Base-by-base conservation (phyloP, 306 rosid species). In the Chamaecrista fasciculata region DNA sequence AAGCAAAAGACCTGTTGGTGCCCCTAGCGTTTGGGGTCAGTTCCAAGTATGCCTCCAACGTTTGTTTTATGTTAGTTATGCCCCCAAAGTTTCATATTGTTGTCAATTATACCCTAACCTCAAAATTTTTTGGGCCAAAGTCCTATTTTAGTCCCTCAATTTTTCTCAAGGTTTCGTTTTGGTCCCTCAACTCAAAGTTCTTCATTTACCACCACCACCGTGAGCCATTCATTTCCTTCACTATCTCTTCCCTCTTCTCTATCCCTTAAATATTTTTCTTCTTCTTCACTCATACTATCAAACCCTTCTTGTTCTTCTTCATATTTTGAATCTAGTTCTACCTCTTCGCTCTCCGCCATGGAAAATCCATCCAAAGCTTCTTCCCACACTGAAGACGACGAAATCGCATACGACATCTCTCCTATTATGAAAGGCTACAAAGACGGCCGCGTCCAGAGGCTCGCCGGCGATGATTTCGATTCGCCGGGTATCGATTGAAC, bases 341-440 rank as follows among this genome's bases (percentile, higher is more conserved):
- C 78, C 5, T 42, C 82, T 16, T 37, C 62, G 0, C 11, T 44
- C 12, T 14, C 62, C 5, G 29, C 82, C 37, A 81, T 83, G 89
- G 84, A 74, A 50, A 21, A 88, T 7, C 15, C 40, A 2, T 2
- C 62, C 36, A 5, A 4, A 74, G 15, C 52, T 23, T 76, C 34
- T 29, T 2, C 34, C 5, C 34, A 29, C 5, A 21, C 55, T 14
- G 65, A 62, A 12, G 2, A 2, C 14, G 61, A 2, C 0, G 82
- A 80, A 65, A 10, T 75, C 10, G 81, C 78, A 67, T 7, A 47
- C 1, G 87, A 91, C 25, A 12, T 83, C 66, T 19, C 90, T 1
- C 92, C 97, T 0, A 37, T 78, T 70, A 15, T 88, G 40, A 83
- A 73, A 59, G 78, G 86, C 6, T 89, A 83, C 85, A 89, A 81